Evolutionary conservation across 805 yeast species (phyloP).

Genomic region (Middelhovenomyces tepae): DNA sequence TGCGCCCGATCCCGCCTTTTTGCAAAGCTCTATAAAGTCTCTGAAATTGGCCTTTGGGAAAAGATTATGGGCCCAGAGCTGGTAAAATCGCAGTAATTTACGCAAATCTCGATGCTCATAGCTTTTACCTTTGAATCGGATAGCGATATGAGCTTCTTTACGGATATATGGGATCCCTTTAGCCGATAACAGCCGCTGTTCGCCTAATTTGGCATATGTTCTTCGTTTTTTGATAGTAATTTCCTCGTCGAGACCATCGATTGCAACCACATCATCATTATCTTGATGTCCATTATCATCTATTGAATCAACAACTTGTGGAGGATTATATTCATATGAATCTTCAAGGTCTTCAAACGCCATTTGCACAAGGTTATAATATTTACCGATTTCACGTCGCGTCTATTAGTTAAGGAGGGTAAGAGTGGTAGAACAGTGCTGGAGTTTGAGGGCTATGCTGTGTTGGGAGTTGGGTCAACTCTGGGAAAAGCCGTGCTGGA

Average conservation of each 20-base stretch:
- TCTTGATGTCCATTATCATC: slow-evolving; percentile 1
- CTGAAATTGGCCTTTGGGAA: slow-evolving; percentile 73
- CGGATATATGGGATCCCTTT: slow-evolving; percentile 52
- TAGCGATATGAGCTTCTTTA: slow-evolving; percentile 19
- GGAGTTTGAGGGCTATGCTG: no score
- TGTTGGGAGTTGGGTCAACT: no score
- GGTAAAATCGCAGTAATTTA: slow-evolving; percentile 47
- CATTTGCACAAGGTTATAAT: no score
- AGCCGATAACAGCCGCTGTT: slow-evolving; percentile 39
- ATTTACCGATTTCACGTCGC: no score
- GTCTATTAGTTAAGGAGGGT: no score
- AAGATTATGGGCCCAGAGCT: slow-evolving; percentile 66
- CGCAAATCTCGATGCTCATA: slow-evolving; percentile 43
- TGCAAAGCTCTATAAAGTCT: slow-evolving; percentile 53
- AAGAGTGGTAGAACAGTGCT: no score
- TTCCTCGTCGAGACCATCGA: slow-evolving; percentile 23
- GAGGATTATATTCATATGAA: no score
- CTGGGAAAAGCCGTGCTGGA: no score
- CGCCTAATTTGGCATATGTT: slow-evolving; percentile 40
- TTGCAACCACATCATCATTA: slow-evolving; percentile 8
- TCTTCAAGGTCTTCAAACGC: no score
- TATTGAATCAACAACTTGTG: no score
- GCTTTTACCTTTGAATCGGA: slow-evolving; percentile 31
- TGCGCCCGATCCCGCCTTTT: slow-evolving; percentile 20
- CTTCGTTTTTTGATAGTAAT: slow-evolving; percentile 24